Base-by-base conservation (phyloP, 2,329 filamentous ascomycete genomes). In the Alternaria tenuissima region DNA sequence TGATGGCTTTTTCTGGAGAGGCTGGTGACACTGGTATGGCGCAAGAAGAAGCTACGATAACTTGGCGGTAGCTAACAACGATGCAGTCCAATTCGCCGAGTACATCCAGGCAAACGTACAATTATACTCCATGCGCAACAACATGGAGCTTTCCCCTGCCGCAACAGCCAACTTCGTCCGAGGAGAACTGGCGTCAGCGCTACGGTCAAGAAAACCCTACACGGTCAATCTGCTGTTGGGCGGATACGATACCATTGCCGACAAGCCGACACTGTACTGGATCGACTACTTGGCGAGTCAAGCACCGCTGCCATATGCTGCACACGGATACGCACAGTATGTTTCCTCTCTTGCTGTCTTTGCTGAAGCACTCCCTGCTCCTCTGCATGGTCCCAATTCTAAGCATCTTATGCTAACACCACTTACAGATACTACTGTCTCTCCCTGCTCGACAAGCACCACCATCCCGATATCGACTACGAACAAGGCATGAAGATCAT, bases 91-190 rank as follows among this genome's bases (percentile, higher is more conserved):
- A 89, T 99, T 99, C 80, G 92, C 96, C 79, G 95, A 99, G 84
- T 99, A 94, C 84, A 96, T 99, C 80, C 94, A 98, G 87, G 94
- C 94, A 79, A 99, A 99, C 81, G 90, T 95, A 66, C 93, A 97
- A 82, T 91, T 99, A 77, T 99, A 99, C 84, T 93, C 92, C 70
- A 99, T 98, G 94, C 93, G 96, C 77, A 98, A 98, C 80, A 91
- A 93, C 81, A 91, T 91, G 77, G 93, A 97, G 75, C 88, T 99
- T 63, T 93, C 92, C 44, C 94, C 95, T 9, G 89, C 90, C 36
- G 95, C 93, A 39, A 89, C 97, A 57, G 92, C 94, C 64, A 89
- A 92, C 83, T 99, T 97, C 79, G 93, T 99, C 71, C 92, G 95
- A 69, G 91, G 91, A 78, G 94, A 99, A 82, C 89, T 99, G 64